phyloP scores from a whole-genome alignment of 805 yeast species.

The Candida hispaniensis region DNA sequence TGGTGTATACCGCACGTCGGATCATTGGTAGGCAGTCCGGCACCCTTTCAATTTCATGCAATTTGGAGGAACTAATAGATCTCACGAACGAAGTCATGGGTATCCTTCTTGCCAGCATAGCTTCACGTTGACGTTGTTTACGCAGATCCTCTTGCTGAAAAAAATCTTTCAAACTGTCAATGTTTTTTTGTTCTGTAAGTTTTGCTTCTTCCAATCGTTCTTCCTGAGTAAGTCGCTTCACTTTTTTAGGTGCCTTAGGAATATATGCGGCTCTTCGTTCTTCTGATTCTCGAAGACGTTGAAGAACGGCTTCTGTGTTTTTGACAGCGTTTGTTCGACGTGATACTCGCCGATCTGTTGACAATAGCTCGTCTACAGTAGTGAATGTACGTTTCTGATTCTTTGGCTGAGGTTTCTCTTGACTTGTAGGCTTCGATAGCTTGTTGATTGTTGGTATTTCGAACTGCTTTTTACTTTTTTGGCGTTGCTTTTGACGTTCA shows the following conservation, averaged over 20 bases:
- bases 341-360: constrained; percentile 54
- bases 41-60: no score
- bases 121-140: constrained; percentile 64
- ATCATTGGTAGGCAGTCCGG: no score
- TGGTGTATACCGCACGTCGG: no score
- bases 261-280: constrained; percentile 38
- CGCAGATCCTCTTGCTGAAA: constrained; percentile 76
- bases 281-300: constrained; percentile 60
- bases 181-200: constrained; percentile 71
- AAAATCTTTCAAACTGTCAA: constrained; percentile 60
- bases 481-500: constrained; percentile 24
- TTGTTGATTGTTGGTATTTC: constrained; percentile 29
- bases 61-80: constrained; percentile 37
- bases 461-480: constrained; percentile 28
- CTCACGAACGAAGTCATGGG: constrained; percentile 52
- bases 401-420: constrained; percentile 14
- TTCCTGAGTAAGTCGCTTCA: constrained; percentile 46
- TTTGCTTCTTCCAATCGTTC: constrained; percentile 73
- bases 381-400: constrained; percentile 25
- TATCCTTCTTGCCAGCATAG: constrained; percentile 53
- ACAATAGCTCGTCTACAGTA: constrained; percentile 37
- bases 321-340: constrained; percentile 68
- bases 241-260: constrained; percentile 26
- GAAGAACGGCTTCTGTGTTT: constrained; percentile 65
- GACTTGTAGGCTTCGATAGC: constrained; percentile 25